These are phyloP conservation scores for Apophysomyces elegans DNA, from an alignment of 371 early-diverging fungal genomes.

Conservation along the genomic window DNA sequence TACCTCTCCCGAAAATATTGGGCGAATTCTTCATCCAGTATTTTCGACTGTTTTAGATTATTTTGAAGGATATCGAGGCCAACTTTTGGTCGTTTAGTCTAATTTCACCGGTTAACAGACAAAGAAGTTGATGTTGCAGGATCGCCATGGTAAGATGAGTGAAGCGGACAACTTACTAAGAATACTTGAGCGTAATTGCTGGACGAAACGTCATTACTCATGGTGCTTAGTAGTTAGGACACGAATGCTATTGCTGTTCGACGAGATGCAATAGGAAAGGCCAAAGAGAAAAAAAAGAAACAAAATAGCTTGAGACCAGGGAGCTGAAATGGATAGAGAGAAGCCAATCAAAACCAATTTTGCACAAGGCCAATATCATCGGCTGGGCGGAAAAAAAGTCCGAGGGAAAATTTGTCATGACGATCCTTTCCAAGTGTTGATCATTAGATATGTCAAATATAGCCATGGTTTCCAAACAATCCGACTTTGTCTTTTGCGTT, in stretches of 20 bases:
- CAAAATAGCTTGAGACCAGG: constrained; percentile 3
- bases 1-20: constrained; percentile 58
- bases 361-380: too few species aligned
- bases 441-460: too few species aligned
- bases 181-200: background rate
- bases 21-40: constrained; percentile 46
- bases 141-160: too few species aligned
- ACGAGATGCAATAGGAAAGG: background rate
- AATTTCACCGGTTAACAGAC: background rate
- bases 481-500: background rate
- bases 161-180: background rate
- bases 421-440: too few species aligned
- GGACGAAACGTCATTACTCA: background rate
- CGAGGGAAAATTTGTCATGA: too few species aligned
- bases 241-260: background rate
- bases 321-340: background rate
- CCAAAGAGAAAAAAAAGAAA: background rate
- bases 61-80: constrained; percentile 48
- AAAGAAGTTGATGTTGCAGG: too few species aligned
- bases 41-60: constrained; percentile 33
- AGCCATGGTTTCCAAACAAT: too few species aligned
- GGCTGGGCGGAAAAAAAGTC: too few species aligned
- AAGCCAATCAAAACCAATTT: too few species aligned
- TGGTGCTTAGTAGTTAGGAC: background rate
- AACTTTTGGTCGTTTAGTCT: constrained; percentile 52